Conservation (phyloP, 495 filamentous ascomycete species). For the Trichoderma gamsii region DNA sequence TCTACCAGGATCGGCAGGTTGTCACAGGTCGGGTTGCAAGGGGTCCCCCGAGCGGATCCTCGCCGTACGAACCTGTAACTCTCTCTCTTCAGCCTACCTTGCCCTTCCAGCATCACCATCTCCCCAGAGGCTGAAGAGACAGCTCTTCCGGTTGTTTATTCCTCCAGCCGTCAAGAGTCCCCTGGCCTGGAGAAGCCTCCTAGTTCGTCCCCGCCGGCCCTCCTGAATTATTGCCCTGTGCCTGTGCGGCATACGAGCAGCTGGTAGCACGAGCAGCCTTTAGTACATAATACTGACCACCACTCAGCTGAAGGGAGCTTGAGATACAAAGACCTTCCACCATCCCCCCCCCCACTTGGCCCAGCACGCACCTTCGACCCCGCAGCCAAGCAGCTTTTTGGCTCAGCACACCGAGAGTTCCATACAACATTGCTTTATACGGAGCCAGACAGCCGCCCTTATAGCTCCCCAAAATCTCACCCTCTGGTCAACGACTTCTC, state of each 20-base stretch:
- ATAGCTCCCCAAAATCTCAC: background rate
- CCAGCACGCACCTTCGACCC: conserved; percentile 7
- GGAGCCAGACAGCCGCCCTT: background rate
- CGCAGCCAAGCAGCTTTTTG: conserved; percentile 3
- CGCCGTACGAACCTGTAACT: background rate
- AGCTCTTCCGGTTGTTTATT: no score
- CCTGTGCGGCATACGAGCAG: background rate
- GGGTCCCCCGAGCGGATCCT: background rate
- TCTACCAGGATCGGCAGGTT: background rate
- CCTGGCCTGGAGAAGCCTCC: background rate
- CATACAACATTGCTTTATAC: background rate
- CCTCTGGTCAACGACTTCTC: background rate
- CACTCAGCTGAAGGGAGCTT: background rate
- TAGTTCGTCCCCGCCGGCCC: background rate
- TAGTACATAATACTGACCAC: background rate
- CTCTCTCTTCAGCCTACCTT: background rate
- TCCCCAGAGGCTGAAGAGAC: no score
- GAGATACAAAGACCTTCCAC: background rate
- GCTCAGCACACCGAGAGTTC: background rate
- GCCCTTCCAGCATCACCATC: background rate
- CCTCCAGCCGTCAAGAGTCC: no score
- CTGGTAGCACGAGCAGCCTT: background rate
- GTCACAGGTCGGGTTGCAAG: conserved; percentile 2
- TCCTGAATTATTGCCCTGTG: background rate
- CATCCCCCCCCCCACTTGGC: background rate